Evolutionary conservation across 2,329 filamentous ascomycete genomes (phyloP).

Genomic region (Blastomyces gilchristii): DNA sequence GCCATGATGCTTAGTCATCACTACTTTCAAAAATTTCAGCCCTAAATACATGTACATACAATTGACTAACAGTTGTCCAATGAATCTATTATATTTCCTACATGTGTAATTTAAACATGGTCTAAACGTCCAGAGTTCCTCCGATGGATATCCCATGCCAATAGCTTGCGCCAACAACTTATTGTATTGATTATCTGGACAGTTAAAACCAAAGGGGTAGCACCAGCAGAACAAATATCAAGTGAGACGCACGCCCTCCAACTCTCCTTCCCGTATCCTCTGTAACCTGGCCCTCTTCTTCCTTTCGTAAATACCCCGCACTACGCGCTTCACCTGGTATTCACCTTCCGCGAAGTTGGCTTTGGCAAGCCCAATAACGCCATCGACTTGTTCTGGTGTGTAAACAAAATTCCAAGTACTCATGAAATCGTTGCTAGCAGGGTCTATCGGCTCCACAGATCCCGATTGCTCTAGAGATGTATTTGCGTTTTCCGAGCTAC

Average conservation of each 20-base stretch:
- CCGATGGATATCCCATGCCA: neutral
- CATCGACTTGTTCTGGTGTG: constrained; percentile 78
- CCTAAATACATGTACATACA: too few relatives aligned
- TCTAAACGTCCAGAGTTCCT: neutral
- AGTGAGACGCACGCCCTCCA: neutral
- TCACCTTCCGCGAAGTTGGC: constrained; percentile 80
- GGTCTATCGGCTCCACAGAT: constrained; percentile 65
- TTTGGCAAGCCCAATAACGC: constrained; percentile 67
- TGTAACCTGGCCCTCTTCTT: constrained; percentile 60
- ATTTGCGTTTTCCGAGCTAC: constrained; percentile 15
- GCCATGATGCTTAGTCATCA: constrained; percentile 1
- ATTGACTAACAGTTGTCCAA: neutral
- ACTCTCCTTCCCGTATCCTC: constrained; percentile 18
- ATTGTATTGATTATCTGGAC: neutral
- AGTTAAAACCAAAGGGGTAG: neutral
- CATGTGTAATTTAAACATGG: neutral
- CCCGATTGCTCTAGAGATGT: constrained; percentile 33
- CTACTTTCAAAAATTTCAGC: too few relatives aligned
- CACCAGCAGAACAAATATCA: neutral
- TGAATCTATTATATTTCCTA: neutral
- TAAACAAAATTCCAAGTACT: constrained; percentile 98
- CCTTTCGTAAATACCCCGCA: constrained; percentile 83
- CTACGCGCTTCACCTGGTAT: constrained; percentile 64
- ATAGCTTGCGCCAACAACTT: neutral
- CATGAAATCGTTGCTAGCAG: constrained; percentile 72